Evolutionary conservation across 192 early-diverging fungal species (phyloP), one percentile per base, ranked within the genome.

Genomic region (Podila minutissima): DNA sequence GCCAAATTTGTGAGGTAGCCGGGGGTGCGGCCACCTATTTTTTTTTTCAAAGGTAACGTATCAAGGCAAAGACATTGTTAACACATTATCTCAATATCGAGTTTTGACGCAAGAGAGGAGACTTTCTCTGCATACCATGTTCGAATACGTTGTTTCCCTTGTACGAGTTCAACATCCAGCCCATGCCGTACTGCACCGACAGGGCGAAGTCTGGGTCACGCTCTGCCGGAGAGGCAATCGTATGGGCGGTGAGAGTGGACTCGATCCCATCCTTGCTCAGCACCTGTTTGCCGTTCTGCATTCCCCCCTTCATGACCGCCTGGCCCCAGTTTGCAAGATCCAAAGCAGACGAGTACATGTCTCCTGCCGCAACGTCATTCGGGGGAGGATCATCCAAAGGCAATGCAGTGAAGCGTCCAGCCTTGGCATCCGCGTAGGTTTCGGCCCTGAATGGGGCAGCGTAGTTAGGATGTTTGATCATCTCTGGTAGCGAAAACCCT

Each of bases 271-370:
- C 53, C 49, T 64, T 62, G 41, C 37, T 69, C 49, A 75, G 6
- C 9, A 75, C 37, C 41, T 75, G 74, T 15, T 63, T 58, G 7
- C 74, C 74, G 4, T 75, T 38, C 0, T 33, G 15, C 19, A 59
- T 12, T 4, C 74, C 74, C 26, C 55, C 28, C 1, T 64, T 22
- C 61, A 75, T 59, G 51, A 75, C 26, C 15, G 8, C 4, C 4
- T 58, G 29, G 0, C 74, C 73, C 66, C 67, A 75, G 9, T 17
- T 29, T 19, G 67, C 51, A 20, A 75, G 53, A 69, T 75, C 74
- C 10, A 64, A 24, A 15, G 62, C 74, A 37, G 64, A 65, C 3
- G 74, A 75, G 50, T 75, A 75, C 4, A 75, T 59, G 55, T 69
- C 73, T 1, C 74, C 74, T 10, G 74, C 67, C 15, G 74, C 37